phyloP scores from a whole-genome alignment of 2,329 filamentous ascomycete genomes.

The Nectriaceae sp. region DNA sequence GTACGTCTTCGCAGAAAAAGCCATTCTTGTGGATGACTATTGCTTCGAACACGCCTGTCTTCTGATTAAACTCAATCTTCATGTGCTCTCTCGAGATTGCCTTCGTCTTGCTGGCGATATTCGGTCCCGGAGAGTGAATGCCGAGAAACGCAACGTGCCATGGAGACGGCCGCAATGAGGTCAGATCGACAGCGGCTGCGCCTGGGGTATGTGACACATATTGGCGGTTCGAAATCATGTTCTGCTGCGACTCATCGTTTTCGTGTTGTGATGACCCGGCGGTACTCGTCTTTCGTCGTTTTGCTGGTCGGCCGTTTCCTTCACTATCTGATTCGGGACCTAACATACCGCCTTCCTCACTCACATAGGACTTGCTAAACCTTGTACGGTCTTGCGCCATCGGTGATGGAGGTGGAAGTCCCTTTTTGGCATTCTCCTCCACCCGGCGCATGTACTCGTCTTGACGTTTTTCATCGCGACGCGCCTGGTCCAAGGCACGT shows the following conservation, averaged over 20 bases:
- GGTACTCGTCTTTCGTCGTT: slow-evolving; percentile 47
- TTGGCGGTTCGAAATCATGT: slow-evolving; percentile 58
- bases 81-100: slow-evolving; percentile 75
- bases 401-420: slow-evolving; percentile 53
- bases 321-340: slow-evolving; percentile 63
- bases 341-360: slow-evolving; percentile 69
- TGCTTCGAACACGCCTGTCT: slow-evolving; percentile 65
- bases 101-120: slow-evolving; percentile 65
- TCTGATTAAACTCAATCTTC: slow-evolving; percentile 69
- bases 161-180: slow-evolving; percentile 60
- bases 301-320: slow-evolving; percentile 46
- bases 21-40: slow-evolving; percentile 64
- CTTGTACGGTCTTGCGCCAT: slow-evolving; percentile 54
- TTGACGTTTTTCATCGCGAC: slow-evolving; percentile 50
- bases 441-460: slow-evolving; percentile 46
- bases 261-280: slow-evolving; percentile 45
- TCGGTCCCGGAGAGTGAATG: slow-evolving; percentile 69
- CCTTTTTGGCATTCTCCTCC: slow-evolving; percentile 49
- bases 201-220: slow-evolving; percentile 62
- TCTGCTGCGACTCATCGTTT: slow-evolving; percentile 45
- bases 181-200: slow-evolving; percentile 60
- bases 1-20: slow-evolving; percentile 65
- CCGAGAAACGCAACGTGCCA: slow-evolving; percentile 66
- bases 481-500: slow-evolving; percentile 56
- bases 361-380: slow-evolving; percentile 67